Evolutionary conservation across 768 basidiomycete genomes (phyloP).

Genomic region (Sarcomyxa edulis): DNA sequence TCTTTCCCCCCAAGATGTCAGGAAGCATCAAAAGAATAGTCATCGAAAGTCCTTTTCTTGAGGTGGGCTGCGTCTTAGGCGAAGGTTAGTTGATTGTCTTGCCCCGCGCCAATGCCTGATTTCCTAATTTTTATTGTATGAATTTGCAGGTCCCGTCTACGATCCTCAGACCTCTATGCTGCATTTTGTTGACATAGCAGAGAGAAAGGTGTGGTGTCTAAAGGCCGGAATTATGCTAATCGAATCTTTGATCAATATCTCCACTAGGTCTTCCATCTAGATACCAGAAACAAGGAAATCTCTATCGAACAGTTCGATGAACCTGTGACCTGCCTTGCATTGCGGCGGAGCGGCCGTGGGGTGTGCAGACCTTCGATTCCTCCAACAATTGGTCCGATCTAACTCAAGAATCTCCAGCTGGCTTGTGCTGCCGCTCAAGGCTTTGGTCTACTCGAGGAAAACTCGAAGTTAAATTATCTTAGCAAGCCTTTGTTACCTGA

Average conservation of each 20-base stretch:
- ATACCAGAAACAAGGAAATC: conserved; percentile 33
- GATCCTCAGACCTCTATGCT: conserved; percentile 46
- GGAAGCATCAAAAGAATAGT: conserved; percentile 28
- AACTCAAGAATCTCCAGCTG: conserved; percentile 35
- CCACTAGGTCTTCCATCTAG: conserved; percentile 47
- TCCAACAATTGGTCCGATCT: neutral
- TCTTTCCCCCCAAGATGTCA: too few species aligned
- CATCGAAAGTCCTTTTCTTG: conserved; percentile 42
- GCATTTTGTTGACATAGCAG: conserved; percentile 66
- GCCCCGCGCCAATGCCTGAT: conserved; percentile 7
- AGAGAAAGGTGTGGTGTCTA: conserved; percentile 36
- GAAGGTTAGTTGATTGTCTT: conserved; percentile 41
- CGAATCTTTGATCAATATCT: too few species aligned
- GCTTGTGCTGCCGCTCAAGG: conserved; percentile 57
- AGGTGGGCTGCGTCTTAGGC: conserved; percentile 51
- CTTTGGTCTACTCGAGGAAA: conserved; percentile 43
- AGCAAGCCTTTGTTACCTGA: conserved; percentile 42
- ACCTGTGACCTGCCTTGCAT: conserved; percentile 51
- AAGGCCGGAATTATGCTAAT: too few species aligned
- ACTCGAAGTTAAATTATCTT: conserved; percentile 42
- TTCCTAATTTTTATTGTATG: conserved; percentile 11
- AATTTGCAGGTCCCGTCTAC: conserved; percentile 52
- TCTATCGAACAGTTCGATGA: conserved; percentile 46
- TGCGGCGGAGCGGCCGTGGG: conserved; percentile 41
- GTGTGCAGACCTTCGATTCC: conserved; percentile 24